Conservation (phyloP, 2,329 filamentous ascomycete species). For the Talaromyces islandicus region DNA sequence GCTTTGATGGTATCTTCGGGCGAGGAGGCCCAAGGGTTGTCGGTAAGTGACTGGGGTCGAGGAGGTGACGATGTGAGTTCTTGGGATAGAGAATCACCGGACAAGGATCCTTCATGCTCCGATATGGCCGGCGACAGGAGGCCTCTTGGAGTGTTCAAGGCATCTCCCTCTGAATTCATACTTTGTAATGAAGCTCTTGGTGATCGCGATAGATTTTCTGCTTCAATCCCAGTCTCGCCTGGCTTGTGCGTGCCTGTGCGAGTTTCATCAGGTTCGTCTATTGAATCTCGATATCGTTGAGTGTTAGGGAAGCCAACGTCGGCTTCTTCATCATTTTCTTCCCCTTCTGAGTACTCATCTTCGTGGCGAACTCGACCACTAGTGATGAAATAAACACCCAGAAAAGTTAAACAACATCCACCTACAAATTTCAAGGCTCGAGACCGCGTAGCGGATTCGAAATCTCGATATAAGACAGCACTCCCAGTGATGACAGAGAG, state of each 20-base stretch:
- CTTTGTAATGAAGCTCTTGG: conserved; percentile 29
- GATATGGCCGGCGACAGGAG: conserved; percentile 26
- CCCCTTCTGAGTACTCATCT: conserved; percentile 59
- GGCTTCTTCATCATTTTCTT: conserved; percentile 55
- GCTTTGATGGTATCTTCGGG: conserved; percentile 13
- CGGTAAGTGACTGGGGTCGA: conserved; percentile 26
- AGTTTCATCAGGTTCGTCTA: conserved; percentile 23
- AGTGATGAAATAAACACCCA: conserved; percentile 95
- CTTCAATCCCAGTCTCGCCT: conserved; percentile 11
- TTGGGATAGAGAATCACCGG: conserved; percentile 24
- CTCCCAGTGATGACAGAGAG: conserved; percentile 92
- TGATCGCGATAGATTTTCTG: conserved; percentile 19
- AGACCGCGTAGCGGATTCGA: conserved; percentile 69
- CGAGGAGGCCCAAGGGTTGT: conserved; percentile 32
- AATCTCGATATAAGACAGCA: conserved; percentile 88
- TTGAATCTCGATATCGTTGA: conserved; percentile 30
- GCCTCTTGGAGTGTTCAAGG: conserved; percentile 26
- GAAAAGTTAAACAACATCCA: conserved; percentile 86
- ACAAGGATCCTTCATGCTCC: conserved; percentile 28
- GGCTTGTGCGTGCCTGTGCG: conserved; percentile 16
- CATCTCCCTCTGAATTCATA: conserved; percentile 26
- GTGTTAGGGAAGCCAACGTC: conserved; percentile 35
- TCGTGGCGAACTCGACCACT: conserved; percentile 62
- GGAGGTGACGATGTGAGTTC: conserved; percentile 21
- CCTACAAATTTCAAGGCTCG: conserved; percentile 81